Conservation (phyloP, 2,329 filamentous ascomycete genomes). For the Grosmannia huntii region DNA sequence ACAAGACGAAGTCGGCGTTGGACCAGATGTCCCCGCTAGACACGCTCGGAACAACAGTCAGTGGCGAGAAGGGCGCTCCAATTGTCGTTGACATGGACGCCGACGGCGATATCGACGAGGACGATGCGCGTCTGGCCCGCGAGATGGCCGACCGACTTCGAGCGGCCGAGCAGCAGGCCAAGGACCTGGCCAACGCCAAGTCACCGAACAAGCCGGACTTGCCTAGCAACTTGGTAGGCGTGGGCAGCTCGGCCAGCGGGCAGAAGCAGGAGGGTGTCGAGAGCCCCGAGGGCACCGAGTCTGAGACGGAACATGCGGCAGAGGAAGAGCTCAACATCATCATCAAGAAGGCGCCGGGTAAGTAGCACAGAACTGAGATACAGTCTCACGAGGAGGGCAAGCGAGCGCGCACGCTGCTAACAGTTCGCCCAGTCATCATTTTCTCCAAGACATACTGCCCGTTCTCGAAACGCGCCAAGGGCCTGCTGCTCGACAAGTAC, state of each 20-base stretch:
- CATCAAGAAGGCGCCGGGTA: slow-evolving; percentile 74
- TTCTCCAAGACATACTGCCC: slow-evolving; percentile 95
- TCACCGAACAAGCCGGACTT: slow-evolving; percentile 45
- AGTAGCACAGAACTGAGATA: background rate
- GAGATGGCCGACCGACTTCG: slow-evolving; percentile 50
- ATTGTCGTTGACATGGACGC: slow-evolving; percentile 35
- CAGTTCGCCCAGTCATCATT: slow-evolving; percentile 56
- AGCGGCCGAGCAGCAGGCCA: slow-evolving; percentile 56
- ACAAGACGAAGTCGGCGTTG: slow-evolving; percentile 45
- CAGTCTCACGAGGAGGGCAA: background rate
- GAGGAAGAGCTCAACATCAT: slow-evolving; percentile 65
- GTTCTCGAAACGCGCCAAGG: slow-evolving; percentile 73
- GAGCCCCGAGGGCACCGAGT: slow-evolving; percentile 34
- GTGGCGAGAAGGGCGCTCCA: slow-evolving; percentile 25
- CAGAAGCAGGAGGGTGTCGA: slow-evolving; percentile 35
- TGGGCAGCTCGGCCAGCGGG: slow-evolving; percentile 43
- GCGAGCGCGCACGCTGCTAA: background rate
- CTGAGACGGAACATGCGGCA: slow-evolving; percentile 48
- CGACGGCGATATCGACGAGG: slow-evolving; percentile 43
- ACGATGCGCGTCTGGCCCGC: slow-evolving; percentile 38
- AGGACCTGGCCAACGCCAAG: slow-evolving; percentile 57
- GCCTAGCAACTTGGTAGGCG: slow-evolving; percentile 44
- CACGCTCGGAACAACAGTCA: background rate
- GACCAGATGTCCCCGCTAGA: slow-evolving; percentile 14
- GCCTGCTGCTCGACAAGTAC: slow-evolving; percentile 73